Base-by-base conservation (phyloP, 257 asterid genomes). In the Nicotiana obtusifolia region DNA sequence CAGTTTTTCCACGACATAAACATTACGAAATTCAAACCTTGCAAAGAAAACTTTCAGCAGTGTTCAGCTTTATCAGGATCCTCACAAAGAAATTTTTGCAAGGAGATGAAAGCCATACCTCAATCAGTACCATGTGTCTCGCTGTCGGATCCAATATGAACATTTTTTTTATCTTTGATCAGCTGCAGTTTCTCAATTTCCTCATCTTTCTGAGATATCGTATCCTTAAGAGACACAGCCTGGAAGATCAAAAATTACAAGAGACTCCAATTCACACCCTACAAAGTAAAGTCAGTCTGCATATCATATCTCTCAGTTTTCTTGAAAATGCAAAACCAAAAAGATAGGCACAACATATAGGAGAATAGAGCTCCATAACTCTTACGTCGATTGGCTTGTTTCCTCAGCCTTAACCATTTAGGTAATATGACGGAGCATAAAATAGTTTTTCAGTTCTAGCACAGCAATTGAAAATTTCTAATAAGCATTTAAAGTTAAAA, bases 71-170 rank as follows among this genome's bases (percentile, higher is more conserved):
- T 35, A 54, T 80, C 22, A 68, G 73, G 77, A 82, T 81, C 49
- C 80, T 81, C 64, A 17, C 31, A 1, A 37, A 31, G 65, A 77
- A 67, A 64, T 41, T n/a, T 61, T 69, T 87, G 56, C 73, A 80
- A 57, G 83, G 85, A 77, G 83, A 83, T 64, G 83, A 44, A 75
- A 75, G 41, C 71, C 85, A 67, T 90, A 88, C 95, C 95, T 90
- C 82, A 83, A 81, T 80, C 91, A 86, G 86, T 52, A 41, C 76
- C 44, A 9, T 81, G 77, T 82, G 77, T 82, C 82, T 82, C 85
- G 54, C 56, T 26, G 26, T 37, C 41, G 61, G 53, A 54, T 64
- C 84, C 84, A 16, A 49, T 44, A 60, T 76, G 78, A 62, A 19
- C 64, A 64, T 44, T 64, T 80, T 44, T 22, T 53, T 15, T 7